Evolutionary conservation across 176 grass and related monocot genomes (phyloP).

Genomic region (Canna indica): DNA sequence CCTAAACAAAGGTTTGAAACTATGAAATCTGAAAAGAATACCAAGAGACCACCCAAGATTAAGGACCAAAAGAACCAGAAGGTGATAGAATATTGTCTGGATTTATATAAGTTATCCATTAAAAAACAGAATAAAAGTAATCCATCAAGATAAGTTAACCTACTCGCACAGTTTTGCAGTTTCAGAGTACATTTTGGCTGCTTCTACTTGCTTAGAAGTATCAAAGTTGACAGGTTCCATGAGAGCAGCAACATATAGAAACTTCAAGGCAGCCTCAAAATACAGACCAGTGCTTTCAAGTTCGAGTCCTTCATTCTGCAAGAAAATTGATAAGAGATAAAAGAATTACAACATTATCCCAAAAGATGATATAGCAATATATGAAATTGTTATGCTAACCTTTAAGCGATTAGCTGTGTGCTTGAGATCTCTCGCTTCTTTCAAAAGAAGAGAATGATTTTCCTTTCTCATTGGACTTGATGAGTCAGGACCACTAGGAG

Average conservation of each 20-base stretch:
- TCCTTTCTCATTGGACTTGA: slow-evolving; percentile 58
- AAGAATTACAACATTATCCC: background rate
- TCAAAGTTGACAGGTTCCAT: slow-evolving; percentile 54
- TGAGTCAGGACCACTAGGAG: slow-evolving; percentile 31
- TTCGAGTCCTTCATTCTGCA: slow-evolving; percentile 56
- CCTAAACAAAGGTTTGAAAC: background rate
- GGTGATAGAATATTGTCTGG: too few relatives aligned
- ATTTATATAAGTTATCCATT: background rate
- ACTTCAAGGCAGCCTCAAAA: slow-evolving; percentile 85
- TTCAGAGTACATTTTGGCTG: slow-evolving; percentile 62
- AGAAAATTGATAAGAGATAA: slow-evolving; percentile 14
- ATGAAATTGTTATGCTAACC: slow-evolving; percentile 36
- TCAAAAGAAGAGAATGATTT: slow-evolving; percentile 44
- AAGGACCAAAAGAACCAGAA: too few relatives aligned
- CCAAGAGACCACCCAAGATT: background rate
- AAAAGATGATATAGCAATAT: slow-evolving; percentile 12
- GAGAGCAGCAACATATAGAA: slow-evolving; percentile 76
- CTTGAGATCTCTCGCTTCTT: slow-evolving; percentile 86
- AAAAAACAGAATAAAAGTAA: background rate
- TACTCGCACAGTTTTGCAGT: slow-evolving; percentile 88
- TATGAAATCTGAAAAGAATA: background rate
- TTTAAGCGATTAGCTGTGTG: slow-evolving; percentile 75
- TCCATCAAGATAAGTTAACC: slow-evolving; percentile 12
- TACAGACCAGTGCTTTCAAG: slow-evolving; percentile 61
- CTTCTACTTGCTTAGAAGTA: slow-evolving; percentile 57